phyloP scores from a whole-genome alignment of 768 basidiomycete species.

The Podaxis sp. region DNA sequence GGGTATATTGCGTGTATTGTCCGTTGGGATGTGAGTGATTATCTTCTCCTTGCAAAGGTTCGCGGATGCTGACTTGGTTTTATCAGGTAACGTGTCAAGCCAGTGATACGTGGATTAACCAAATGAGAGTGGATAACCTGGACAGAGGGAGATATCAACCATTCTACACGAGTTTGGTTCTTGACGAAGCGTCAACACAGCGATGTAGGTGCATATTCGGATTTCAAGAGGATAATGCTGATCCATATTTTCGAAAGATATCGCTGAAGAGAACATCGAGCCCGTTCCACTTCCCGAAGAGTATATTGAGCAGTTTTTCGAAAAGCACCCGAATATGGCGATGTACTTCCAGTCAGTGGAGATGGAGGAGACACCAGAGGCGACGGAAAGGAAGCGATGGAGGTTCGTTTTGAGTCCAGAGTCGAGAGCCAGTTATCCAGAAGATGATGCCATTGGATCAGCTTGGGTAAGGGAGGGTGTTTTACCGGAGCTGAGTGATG shows the following conservation, averaged over 20 bases:
- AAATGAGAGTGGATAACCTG: constrained; percentile 43
- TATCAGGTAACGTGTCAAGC: constrained; percentile 36
- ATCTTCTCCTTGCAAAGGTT: neutral
- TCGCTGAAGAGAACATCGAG: constrained; percentile 36
- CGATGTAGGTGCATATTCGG: constrained; percentile 32
- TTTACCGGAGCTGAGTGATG: neutral
- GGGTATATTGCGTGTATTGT: constrained; percentile 44
- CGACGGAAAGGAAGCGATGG: constrained; percentile 4
- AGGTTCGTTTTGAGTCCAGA: constrained; percentile 38
- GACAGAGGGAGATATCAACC: constrained; percentile 45
- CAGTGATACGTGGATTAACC: constrained; percentile 40
- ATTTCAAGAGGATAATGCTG: neutral
- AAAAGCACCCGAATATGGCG: constrained; percentile 7
- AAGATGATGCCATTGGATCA: constrained; percentile 40
- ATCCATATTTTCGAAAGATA: constrained; percentile 22
- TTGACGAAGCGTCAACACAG: constrained; percentile 29
- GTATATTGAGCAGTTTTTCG: constrained; percentile 11
- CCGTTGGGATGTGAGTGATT: constrained; percentile 47
- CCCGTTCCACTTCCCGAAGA: constrained; percentile 15
- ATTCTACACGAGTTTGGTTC: constrained; percentile 42
- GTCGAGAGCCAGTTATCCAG: constrained; percentile 41
- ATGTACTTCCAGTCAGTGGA: constrained; percentile 13
- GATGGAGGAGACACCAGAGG: neutral
- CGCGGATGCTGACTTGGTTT: constrained; percentile 2
- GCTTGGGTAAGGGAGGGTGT: constrained; percentile 31